Percentiles rank a stretch among this genome's conserved stretches.
Evolutionary conservation across 2,329 filamentous ascomycete genomes (phyloP).

Genomic region (Aspergillus flavus): DNA sequence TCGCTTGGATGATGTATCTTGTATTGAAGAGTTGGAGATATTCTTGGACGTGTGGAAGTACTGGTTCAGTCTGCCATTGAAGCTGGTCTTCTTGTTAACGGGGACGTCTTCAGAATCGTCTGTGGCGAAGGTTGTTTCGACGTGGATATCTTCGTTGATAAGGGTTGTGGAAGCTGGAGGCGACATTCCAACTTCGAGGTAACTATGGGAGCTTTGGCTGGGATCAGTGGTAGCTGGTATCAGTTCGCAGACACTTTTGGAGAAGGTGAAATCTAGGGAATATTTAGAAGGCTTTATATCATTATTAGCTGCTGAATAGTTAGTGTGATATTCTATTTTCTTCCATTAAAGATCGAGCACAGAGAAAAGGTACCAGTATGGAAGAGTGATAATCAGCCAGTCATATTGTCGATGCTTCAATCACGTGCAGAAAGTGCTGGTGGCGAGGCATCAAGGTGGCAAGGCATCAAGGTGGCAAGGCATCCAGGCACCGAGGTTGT

Average conservation of each 20-base stretch:
- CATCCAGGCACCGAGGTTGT: neutral
- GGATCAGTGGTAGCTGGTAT: neutral
- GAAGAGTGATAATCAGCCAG: neutral
- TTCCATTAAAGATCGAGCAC: neutral
- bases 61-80: constrained; percentile 39
- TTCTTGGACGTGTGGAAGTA: constrained; percentile 30
- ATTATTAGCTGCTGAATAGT: neutral
- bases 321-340: neutral
- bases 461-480: neutral
- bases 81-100: constrained; percentile 37
- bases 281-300: neutral
- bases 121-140: neutral
- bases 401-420: neutral
- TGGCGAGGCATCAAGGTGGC: neutral
- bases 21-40: constrained; percentile 6
- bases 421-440: neutral
- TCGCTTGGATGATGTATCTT: constrained; percentile 3
- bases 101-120: constrained; percentile 28
- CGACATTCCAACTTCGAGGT: constrained; percentile 6
- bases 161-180: neutral
- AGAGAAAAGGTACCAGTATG: neutral
- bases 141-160: neutral
- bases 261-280: neutral
- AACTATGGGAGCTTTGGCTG: neutral
- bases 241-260: neutral